Evolutionary conservation across 192 early-diverging fungal species (phyloP).

Genomic region (Backusella luteola): DNA sequence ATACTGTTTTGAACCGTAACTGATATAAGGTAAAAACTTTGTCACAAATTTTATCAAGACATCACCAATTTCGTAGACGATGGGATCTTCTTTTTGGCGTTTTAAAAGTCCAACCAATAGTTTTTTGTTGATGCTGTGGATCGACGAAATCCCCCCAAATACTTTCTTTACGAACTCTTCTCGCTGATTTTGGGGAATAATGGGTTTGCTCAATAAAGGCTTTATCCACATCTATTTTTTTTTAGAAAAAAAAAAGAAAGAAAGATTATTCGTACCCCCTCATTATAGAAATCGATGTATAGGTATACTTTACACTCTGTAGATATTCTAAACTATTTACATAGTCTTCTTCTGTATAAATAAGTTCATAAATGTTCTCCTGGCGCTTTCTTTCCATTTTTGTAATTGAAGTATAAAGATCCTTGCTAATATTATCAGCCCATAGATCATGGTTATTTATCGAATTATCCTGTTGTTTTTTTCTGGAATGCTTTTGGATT

Average conservation of each 20-base stretch:
- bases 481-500: not conserved
- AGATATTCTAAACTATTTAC: slow-evolving; percentile 71
- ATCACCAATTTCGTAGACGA: slow-evolving; percentile 76
- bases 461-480: not conserved
- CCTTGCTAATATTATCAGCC: slow-evolving; percentile 77
- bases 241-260: not conserved
- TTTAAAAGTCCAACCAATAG: slow-evolving; percentile 49
- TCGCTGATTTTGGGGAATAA: slow-evolving; percentile 60
- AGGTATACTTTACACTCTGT: slow-evolving; percentile 44
- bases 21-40: slow-evolving; percentile 71
- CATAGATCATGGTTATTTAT: slow-evolving; percentile 62
- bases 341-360: slow-evolving; percentile 78
- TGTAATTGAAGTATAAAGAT: slow-evolving; percentile 65
- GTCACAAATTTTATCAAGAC: slow-evolving; percentile 59
- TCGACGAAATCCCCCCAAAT: slow-evolving; percentile 69
- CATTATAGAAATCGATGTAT: not conserved
- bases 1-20: slow-evolving; percentile 84
- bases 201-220: slow-evolving; percentile 58
- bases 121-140: slow-evolving; percentile 55
- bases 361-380: slow-evolving; percentile 81
- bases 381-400: slow-evolving; percentile 74
- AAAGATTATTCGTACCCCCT: not conserved
- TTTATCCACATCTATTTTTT: slow-evolving; percentile 57
- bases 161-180: slow-evolving; percentile 75
- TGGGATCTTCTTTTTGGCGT: slow-evolving; percentile 54